Conservation (phyloP, 768 basidiomycete species). For the Pleurotus tuoliensis region DNA sequence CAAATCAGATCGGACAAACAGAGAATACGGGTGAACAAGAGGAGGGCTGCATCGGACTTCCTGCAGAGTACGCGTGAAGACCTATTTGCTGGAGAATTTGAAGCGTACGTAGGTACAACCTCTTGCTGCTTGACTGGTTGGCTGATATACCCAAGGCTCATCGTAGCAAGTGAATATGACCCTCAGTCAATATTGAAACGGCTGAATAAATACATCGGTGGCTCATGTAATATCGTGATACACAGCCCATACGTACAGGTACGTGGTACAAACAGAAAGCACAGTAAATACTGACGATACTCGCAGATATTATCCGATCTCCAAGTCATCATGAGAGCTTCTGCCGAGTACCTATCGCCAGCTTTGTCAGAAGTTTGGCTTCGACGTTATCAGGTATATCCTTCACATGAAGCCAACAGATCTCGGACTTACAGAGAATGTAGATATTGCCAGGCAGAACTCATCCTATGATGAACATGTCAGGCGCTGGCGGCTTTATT, state of each 20-base stretch:
- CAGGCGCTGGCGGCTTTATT: conserved; percentile 86
- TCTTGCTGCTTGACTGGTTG: not conserved
- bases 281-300: not conserved
- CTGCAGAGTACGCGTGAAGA: conserved; percentile 70
- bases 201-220: conserved; percentile 72
- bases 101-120: conserved; percentile 52
- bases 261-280: conserved; percentile 8
- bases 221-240: conserved; percentile 83
- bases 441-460: conserved; percentile 91
- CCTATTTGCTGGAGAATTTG: conserved; percentile 83
- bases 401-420: not conserved
- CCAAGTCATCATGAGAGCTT: conserved; percentile 63
- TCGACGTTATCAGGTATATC: conserved; percentile 74
- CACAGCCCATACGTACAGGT: conserved; percentile 83
- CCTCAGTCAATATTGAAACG: conserved; percentile 75
- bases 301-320: conserved; percentile 70
- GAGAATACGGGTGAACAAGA: conserved; percentile 67
- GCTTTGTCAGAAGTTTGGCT: conserved; percentile 84
- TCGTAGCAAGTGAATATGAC: conserved; percentile 84
- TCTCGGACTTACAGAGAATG: not conserved
- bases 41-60: conserved; percentile 64
- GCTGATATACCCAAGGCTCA: conserved; percentile 42
- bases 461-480: conserved; percentile 91
- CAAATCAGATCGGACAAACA: conserved; percentile 70
- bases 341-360: conserved; percentile 70